Conservation (phyloP, 2,329 filamentous ascomycete species). For the Parastagonospora avenae region DNA sequence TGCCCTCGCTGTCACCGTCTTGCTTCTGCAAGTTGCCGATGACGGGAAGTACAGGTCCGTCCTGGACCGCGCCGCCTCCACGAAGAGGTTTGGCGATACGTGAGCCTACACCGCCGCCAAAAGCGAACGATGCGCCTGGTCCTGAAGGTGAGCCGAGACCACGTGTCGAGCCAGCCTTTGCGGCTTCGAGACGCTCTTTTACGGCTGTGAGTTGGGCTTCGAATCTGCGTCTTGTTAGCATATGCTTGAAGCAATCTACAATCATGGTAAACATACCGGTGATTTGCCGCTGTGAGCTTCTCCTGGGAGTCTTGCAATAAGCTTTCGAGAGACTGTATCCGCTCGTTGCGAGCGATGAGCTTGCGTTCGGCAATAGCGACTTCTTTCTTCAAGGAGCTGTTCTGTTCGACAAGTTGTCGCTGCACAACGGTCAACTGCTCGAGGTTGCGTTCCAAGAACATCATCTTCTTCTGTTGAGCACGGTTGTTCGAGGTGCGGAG, state of each 20-base stretch:
- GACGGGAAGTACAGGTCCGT: slow-evolving; percentile 48
- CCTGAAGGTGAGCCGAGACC: slow-evolving; percentile 70
- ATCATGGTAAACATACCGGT: slow-evolving; percentile 71
- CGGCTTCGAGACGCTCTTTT: slow-evolving; percentile 95
- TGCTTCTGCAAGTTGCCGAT: slow-evolving; percentile 57
- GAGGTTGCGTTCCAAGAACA: slow-evolving; percentile 95
- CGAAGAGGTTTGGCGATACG: slow-evolving; percentile 70
- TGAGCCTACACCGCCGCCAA: slow-evolving; percentile 57
- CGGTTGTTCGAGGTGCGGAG: slow-evolving; percentile 95
- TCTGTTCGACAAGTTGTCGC: slow-evolving; percentile 96
- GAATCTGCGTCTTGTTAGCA: slow-evolving; percentile 66
- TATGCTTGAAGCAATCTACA: background rate
- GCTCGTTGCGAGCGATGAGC: slow-evolving; percentile 93
- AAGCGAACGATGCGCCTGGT: slow-evolving; percentile 67
- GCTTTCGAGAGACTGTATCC: slow-evolving; percentile 90
- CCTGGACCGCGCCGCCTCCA: slow-evolving; percentile 53
- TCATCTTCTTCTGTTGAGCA: slow-evolving; percentile 99
- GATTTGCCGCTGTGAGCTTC: slow-evolving; percentile 95
- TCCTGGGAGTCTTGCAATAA: slow-evolving; percentile 96
- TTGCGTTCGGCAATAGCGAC: slow-evolving; percentile 98
- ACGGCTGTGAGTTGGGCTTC: slow-evolving; percentile 95
- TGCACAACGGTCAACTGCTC: slow-evolving; percentile 98
- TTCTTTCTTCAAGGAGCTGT: slow-evolving; percentile 92
- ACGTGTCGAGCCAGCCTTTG: slow-evolving; percentile 88
- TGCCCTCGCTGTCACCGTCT: slow-evolving; percentile 57